Base-by-base conservation (phyloP, 192 early-diverging fungal genomes). In the Mortierella hygrophila region DNA sequence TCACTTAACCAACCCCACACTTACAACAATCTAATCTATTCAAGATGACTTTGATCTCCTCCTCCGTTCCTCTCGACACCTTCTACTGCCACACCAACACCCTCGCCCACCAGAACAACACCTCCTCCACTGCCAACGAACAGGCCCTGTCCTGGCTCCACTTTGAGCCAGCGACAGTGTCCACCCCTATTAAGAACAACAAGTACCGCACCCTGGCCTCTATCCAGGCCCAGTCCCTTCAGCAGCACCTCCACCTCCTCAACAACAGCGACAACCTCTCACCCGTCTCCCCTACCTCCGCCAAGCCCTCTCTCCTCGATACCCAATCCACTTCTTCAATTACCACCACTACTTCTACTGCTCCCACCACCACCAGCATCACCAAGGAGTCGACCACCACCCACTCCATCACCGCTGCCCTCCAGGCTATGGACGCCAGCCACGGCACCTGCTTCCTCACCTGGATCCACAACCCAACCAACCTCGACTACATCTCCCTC, bases 391-490 rank as follows among this genome's bases (percentile, higher is more conserved):
- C 49, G 49, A 52, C 49, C 18, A 20, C 11, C 13, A 57, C 76
- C 49, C 68, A 71, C 16, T 78, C 70, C 32, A 86, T 86, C 44
- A 78, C 84, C 0, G 63, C 32, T 4, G 84, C 84, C 52, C 80
- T 86, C 44, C 84, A 86, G 79, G 75, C 80, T 7, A 88, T 88
- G 86, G 86, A 88, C 47, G 69, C 68, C 32, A 80, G 77, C 74
- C 79, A 88, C 72, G 81, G 81, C 7, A 88, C 86, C 38, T 82
- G 81, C 60, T 88, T 88, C 74, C 44, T 82, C 10, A 72, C 80
- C 42, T 88, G 86, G 86, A 88, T 88, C 42, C 80, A 88, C 70
- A 88, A 88, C 65, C 86, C 85, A 32, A 55, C 80, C 47, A 88
- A 88, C 70, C 77, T 82, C 72, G 86, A 88, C 57, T 88, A 88